phyloP scores from a whole-genome alignment of 2,329 filamentous ascomycete genomes.

The Blastomyces silverae region DNA sequence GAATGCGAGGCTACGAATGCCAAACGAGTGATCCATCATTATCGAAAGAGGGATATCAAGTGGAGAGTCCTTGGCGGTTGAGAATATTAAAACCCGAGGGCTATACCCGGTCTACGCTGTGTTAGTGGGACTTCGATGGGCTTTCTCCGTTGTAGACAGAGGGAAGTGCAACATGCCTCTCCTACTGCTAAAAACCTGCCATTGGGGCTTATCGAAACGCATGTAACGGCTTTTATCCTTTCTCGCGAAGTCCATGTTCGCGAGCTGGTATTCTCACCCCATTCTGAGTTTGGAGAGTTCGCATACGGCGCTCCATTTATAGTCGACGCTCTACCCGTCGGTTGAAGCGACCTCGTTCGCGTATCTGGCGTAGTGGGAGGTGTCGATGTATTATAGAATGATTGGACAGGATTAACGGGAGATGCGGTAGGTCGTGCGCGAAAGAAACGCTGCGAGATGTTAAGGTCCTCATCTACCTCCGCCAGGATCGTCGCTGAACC shows the following conservation, averaged over 20 bases:
- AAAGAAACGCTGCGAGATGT: slow-evolving; percentile 75
- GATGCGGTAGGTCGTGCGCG: slow-evolving; percentile 67
- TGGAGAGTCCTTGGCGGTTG: slow-evolving; percentile 64
- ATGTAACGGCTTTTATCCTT: slow-evolving; percentile 88
- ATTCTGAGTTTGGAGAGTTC: slow-evolving; percentile 46
- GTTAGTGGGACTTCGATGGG: slow-evolving; percentile 25
- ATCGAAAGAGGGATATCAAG: slow-evolving; percentile 77
- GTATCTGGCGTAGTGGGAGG: slow-evolving; percentile 51
- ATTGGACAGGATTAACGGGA: slow-evolving; percentile 57
- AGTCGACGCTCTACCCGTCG: slow-evolving; percentile 41
- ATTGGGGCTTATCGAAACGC: slow-evolving; percentile 79
- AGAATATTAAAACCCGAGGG: slow-evolving; percentile 85
- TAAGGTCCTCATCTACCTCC: slow-evolving; percentile 60
- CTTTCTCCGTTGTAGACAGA: not conserved
- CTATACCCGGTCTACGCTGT: slow-evolving; percentile 68
- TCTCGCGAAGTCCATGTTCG: slow-evolving; percentile 85
- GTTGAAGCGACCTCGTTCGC: slow-evolving; percentile 52
- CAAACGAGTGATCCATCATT: slow-evolving; percentile 82
- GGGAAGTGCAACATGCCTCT: slow-evolving; percentile 50
- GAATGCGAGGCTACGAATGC: slow-evolving; percentile 82
- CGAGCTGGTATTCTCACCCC: slow-evolving; percentile 53
- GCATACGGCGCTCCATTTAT: slow-evolving; percentile 38
- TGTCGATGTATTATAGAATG: slow-evolving; percentile 51
- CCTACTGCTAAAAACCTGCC: slow-evolving; percentile 84
- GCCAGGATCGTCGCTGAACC: slow-evolving; percentile 91